phyloP scores from a whole-genome alignment of 306 rosid species.

The Corylus heterophylla region DNA sequence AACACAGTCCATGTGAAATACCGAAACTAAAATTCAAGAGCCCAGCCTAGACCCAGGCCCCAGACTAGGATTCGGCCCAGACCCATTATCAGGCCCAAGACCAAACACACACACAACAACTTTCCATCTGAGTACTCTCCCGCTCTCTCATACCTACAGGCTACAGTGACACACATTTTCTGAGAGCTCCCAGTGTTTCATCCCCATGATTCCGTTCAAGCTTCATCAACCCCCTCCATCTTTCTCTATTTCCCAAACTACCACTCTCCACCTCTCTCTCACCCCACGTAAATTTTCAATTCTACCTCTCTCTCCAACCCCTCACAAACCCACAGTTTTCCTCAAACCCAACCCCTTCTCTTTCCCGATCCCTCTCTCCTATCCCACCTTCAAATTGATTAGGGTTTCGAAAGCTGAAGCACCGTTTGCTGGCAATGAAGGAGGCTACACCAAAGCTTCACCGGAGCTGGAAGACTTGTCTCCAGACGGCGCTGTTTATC shows the following conservation, averaged over 20 bases:
- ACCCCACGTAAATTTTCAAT: slow-evolving; percentile 25
- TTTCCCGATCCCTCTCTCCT: slow-evolving; percentile 16
- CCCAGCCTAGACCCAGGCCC: too few relatives aligned
- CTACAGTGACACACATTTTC: not conserved
- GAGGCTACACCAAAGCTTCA: slow-evolving; percentile 26
- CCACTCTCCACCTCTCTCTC: slow-evolving; percentile 32
- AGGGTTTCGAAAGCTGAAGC: slow-evolving; percentile 45
- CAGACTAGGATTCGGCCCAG: too few relatives aligned
- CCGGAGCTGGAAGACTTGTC: slow-evolving; percentile 62
- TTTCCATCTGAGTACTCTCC: too few relatives aligned
- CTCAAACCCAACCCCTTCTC: slow-evolving; percentile 19
- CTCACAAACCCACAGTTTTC: slow-evolving; percentile 22
- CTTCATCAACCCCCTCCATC: slow-evolving; percentile 30
- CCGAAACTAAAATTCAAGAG: too few relatives aligned
- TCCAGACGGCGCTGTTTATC: slow-evolving; percentile 58
- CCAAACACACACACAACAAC: too few relatives aligned
- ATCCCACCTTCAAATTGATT: slow-evolving; percentile 26
- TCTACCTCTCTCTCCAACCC: slow-evolving; percentile 13
- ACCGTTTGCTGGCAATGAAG: slow-evolving; percentile 33
- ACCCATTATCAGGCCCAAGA: too few relatives aligned
- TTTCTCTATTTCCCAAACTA: slow-evolving; percentile 38
- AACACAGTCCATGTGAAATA: too few relatives aligned
- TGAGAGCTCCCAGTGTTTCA: not conserved
- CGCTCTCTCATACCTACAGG: too few relatives aligned
- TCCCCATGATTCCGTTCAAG: slow-evolving; percentile 69